Percentiles rank a stretch among this genome's conserved stretches.
Evolutionary conservation across 2,329 filamentous ascomycete species (phyloP).

Genomic region (Immersiporthe knoxdaviesiana): DNA sequence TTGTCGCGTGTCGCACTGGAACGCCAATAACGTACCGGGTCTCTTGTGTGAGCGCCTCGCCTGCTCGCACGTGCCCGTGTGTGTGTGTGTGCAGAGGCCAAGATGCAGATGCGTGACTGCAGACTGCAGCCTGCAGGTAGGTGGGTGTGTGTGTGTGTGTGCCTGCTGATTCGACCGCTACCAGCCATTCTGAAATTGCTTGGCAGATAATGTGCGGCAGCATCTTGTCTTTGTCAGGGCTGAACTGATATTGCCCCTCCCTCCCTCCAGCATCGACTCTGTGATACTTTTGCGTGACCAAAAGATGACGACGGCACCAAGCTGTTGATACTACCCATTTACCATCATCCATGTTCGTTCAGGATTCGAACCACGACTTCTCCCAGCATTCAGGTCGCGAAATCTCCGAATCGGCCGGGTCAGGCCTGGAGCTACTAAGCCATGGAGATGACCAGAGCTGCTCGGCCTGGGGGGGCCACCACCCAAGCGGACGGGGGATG

Average conservation of each 20-base stretch:
- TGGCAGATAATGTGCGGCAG: conserved; percentile 13
- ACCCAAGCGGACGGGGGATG: conserved; percentile 22
- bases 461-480: conserved; percentile 14
- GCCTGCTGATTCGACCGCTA: conserved; percentile 3
- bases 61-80: conserved; percentile 6
- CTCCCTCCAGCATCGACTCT: neutral
- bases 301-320: neutral
- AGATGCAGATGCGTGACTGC: conserved; percentile 10
- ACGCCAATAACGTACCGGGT: conserved; percentile 14
- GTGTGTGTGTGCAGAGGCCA: neutral
- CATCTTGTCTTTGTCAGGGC: neutral
- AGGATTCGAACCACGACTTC: conserved; percentile 15
- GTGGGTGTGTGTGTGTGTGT: too few species aligned
- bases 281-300: conserved; percentile 6
- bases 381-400: conserved; percentile 17
- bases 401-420: conserved; percentile 25
- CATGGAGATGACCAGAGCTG: conserved; percentile 16
- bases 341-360: conserved; percentile 10
- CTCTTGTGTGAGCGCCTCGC: conserved; percentile 15
- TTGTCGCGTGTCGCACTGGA: conserved; percentile 11
- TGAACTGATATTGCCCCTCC: neutral
- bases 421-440: conserved; percentile 16
- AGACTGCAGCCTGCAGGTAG: conserved; percentile 1
- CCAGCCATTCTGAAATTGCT: conserved; percentile 7
- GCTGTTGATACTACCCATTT: neutral